A percentile compares a stretch with the other conserved stretches of the same genome.
Evolutionary conservation across 306 rosid species (phyloP).

Genomic region (Herpetospermum pedunculosum): DNA sequence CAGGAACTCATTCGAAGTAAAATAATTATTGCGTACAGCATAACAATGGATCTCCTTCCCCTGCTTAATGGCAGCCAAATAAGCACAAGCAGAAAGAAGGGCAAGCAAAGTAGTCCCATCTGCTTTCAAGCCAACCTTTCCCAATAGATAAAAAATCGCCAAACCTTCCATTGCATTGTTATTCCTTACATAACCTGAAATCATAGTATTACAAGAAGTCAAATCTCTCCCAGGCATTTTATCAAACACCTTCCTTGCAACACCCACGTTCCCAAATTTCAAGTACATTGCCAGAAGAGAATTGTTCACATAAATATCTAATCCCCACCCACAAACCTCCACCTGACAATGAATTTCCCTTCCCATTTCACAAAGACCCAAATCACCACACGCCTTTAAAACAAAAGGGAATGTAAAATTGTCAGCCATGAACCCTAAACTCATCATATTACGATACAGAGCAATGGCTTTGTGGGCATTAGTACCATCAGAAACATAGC

Average conservation of each 20-base stretch:
- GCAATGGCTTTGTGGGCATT: constrained; percentile 16
- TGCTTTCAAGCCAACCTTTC: constrained; percentile 20
- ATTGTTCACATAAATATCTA: constrained; percentile 42
- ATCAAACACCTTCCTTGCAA: constrained; percentile 41
- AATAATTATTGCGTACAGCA: constrained; percentile 22
- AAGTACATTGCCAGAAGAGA: constrained; percentile 32
- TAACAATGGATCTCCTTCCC: constrained; percentile 43
- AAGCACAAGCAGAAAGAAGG: constrained; percentile 36
- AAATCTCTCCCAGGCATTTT: constrained; percentile 39
- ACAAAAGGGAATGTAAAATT: constrained; percentile 54
- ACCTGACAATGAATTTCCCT: constrained; percentile 37
- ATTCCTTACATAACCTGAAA: constrained; percentile 35
- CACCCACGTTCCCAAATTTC: constrained; percentile 27
- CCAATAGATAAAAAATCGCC: constrained; percentile 19
- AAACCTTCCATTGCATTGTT: constrained; percentile 22
- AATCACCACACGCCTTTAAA: constrained; percentile 48
- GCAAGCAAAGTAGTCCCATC: constrained; percentile 44
- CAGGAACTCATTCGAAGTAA: constrained; percentile 23
- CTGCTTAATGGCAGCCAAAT: constrained; percentile 26
- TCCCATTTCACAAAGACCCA: constrained; percentile 27
- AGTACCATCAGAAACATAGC: constrained; percentile 28
- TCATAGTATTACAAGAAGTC: constrained; percentile 40
- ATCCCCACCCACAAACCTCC: constrained; percentile 30
- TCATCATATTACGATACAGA: constrained; percentile 35
- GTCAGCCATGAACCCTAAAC: constrained; percentile 28